Base-by-base conservation (phyloP, 306 rosid genomes). In the Aeschynomene evenia region DNA sequence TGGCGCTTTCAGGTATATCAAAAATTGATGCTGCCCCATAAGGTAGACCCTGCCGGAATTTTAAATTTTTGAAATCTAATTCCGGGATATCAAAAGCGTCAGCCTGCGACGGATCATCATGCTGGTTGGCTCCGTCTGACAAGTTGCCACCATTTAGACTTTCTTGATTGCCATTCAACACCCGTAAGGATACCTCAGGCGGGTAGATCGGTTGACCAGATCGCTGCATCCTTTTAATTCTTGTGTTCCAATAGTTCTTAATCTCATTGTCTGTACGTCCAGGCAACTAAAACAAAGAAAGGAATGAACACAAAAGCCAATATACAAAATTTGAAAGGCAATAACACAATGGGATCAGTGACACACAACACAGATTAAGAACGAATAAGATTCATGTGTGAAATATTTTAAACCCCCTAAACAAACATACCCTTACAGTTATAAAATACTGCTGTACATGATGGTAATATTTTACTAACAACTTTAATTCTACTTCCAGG, bases 211-310 rank as follows among this genome's bases (percentile, higher is more conserved):
- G 96, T 55, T 83, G 69, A 52, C 89, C 92, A 49, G 85, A 85
- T 37, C 95, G 84, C 49, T 85, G 86, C 60, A 81, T 80, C 74
- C 90, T 79, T 72, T 85, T 92, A 40, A 78, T 59, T 67, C 98
- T 87, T 18, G 92, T 85, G 69, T 89, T 79, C 98, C 98, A 92
- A 76, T 81, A 92, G 79, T 92, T 92, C 83, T 89, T 91, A 62
- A 91, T 91, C 84, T 87, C 94, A 72, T 91, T 91, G 68, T 89
- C 98, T 0, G 98, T 91, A 21, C 91, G 98, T 11, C 98, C 98
- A 23, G 94, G 94, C 67, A 91, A 67, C 98, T 91, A 78, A 59
- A 80, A 74, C 69, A 57, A 62, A 67, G 57, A 60, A 82, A 22
- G 14, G 20, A 69, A 31, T 51, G 51, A 83, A 54, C 55, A 68